A percentile compares a stretch with the other conserved stretches of the same genome.
Conservation (phyloP, 495 filamentous ascomycete genomes). For the Penicillium subrubescens region DNA sequence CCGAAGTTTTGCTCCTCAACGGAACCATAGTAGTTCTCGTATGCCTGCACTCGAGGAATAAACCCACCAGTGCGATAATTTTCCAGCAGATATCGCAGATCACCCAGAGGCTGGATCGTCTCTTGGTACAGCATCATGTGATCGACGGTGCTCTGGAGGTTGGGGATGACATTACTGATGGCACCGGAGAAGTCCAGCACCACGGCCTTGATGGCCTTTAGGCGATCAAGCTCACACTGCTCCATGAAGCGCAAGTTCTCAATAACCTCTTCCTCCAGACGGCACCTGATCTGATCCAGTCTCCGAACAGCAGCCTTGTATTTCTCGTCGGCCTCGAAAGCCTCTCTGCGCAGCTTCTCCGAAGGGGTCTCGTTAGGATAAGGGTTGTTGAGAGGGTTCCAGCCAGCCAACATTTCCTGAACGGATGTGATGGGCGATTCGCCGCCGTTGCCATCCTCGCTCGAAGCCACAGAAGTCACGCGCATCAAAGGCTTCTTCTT, state of each 20-base stretch:
- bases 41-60: conserved; percentile 85
- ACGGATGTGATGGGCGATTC: conserved; percentile 81
- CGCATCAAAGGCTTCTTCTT: conserved; percentile 75
- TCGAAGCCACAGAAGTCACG: conserved; percentile 64
- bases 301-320: conserved; percentile 86
- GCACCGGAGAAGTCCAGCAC: conserved; percentile 97
- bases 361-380: conserved; percentile 88
- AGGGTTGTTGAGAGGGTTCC: conserved; percentile 89
- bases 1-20: conserved; percentile 98
- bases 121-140: conserved; percentile 99
- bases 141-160: conserved; percentile 90
- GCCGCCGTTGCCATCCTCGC: conserved; percentile 54
- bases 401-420: conserved; percentile 82
- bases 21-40: conserved; percentile 99
- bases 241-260: conserved; percentile 94
- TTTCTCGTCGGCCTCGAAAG: conserved; percentile 85
- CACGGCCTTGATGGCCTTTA: conserved; percentile 97
- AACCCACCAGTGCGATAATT: conserved; percentile 96
- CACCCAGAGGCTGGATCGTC: conserved; percentile 89
- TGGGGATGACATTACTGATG: conserved; percentile 97
- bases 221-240: conserved; percentile 91
- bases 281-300: conserved; percentile 87
- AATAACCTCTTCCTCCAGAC: conserved; percentile 91
- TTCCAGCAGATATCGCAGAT: conserved; percentile 94
- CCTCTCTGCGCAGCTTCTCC: conserved; percentile 85